Conservation (phyloP, 805 yeast genomes). For the Teunomyces atbi region DNA sequence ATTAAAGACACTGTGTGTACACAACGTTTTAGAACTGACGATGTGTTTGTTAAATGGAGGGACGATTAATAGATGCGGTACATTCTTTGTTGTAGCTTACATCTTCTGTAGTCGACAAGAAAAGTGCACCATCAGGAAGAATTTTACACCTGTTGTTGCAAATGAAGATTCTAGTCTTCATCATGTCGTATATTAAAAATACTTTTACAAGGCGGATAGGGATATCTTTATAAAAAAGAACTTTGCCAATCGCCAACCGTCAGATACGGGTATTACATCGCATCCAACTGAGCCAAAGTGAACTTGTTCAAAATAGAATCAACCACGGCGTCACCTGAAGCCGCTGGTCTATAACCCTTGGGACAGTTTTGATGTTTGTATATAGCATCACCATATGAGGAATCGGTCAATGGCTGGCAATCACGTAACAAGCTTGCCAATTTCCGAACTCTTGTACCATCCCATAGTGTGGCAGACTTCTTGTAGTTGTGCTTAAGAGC, state of each 20-base stretch:
- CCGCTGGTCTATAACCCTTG: not conserved
- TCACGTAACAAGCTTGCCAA: conserved; percentile 47
- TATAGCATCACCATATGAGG: not conserved
- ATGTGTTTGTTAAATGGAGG: conserved; percentile 88
- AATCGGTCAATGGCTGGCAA: conserved; percentile 14
- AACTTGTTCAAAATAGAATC: conserved; percentile 5
- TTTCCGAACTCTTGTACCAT: conserved; percentile 41
- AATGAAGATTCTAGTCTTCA: not conserved
- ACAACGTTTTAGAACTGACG: conserved; percentile 92
- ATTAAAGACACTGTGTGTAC: conserved; percentile 79
- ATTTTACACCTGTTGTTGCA: not conserved
- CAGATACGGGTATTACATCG: conserved; percentile 6
- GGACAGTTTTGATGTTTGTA: not conserved
- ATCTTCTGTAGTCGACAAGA: conserved; percentile 1
- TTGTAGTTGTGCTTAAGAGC: conserved; percentile 45
- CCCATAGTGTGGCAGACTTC: conserved; percentile 45
- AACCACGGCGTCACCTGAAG: not conserved
- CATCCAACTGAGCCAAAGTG: conserved; percentile 4
- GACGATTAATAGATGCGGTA: conserved; percentile 40
- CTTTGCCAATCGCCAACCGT: not conserved
- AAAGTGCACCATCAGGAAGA: not conserved
- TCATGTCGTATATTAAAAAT: not conserved
- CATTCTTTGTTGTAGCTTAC: not conserved
- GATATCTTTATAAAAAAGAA: not conserved
- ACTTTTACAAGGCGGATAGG: conserved; percentile 1